These are phyloP conservation scores for Phialophora chinensis DNA, from an alignment of 2,329 filamentous ascomycete genomes.

Conservation along the genomic window DNA sequence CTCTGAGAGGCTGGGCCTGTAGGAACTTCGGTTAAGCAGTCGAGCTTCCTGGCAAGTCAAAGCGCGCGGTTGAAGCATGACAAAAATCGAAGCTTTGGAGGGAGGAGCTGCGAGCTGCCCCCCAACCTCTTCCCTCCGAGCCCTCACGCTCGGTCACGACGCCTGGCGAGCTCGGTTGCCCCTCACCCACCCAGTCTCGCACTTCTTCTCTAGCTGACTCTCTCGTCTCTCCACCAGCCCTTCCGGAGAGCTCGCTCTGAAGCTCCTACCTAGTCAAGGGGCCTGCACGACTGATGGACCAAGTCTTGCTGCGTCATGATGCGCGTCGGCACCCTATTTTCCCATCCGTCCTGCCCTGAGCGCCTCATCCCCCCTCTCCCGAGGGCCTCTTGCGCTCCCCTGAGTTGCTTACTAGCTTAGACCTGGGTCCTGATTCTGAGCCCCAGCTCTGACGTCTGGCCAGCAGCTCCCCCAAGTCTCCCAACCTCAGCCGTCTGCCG, in stretches of 20 bases:
- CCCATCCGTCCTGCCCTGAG: constrained; percentile 15
- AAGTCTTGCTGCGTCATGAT: constrained; percentile 16
- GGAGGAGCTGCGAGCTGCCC: constrained; percentile 1
- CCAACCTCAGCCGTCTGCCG: constrained; percentile 27
- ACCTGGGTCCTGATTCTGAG: constrained; percentile 22
- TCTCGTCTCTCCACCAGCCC: constrained; percentile 17
- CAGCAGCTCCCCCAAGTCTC: constrained; percentile 28
- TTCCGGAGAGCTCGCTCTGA: constrained; percentile 8
- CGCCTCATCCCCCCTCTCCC: constrained; percentile 11
- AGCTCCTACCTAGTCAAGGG: constrained; percentile 15
- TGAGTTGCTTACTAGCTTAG: constrained; percentile 23
- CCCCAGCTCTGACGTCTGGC: constrained; percentile 34
- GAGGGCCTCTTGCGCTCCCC: constrained; percentile 8
- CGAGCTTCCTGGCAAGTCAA: neutral
- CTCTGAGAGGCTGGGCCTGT: neutral
- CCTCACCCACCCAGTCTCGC: constrained; percentile 10
- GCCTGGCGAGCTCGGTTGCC: neutral
- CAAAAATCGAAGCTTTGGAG: neutral
- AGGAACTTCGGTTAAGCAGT: neutral
- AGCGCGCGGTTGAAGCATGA: constrained; percentile 3
- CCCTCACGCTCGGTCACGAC: neutral
- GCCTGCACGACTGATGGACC: constrained; percentile 15
- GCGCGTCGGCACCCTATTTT: constrained; percentile 18
- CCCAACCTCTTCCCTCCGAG: neutral
- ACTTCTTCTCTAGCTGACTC: neutral